Base-by-base conservation (phyloP, 495 filamentous ascomycete species). In the Jackrogersella multiformis region DNA sequence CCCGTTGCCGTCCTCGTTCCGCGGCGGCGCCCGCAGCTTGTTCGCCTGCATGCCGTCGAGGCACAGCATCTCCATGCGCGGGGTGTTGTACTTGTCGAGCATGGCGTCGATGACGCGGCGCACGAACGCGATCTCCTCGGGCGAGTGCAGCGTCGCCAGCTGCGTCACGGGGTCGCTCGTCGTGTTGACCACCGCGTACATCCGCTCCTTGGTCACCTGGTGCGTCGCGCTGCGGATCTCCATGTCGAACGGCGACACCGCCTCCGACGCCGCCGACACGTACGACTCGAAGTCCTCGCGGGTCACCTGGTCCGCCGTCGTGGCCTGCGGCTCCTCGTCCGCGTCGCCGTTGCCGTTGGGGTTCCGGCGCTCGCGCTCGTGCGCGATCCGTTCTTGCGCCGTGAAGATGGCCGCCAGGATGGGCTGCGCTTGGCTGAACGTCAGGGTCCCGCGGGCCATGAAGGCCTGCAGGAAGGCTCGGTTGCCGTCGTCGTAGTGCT, bases 401-500 rank as follows among this genome's bases (percentile, higher is more conserved):
- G 82, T 86, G 60, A 90, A 80, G 54, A 99, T 95, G 13, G 86
- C 86, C 1, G 93, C 92, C 1, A 98, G 80, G 9, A 97, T 75
- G 0, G 86, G 86, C 61, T 89, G 85, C 4, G 88, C 87, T 58
- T 96, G 88, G 30, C 84, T 77, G 65, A 91, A 88, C 5, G 90
- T 97, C 74, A 97, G 79, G 20, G 86, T 85, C 6, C 89, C 88
- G 15, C 88, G 87, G 2, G 90, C 87, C 74, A 97, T 86, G 72
- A 99, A 90, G 63, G 90, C 91, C 80, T 99, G 95, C 0, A 97
- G 79, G 72, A 99, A 97, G n/a, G 94, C 93, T 44, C 92, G 90
- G 75, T 97, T 91, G 69, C 83, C 82, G 72, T 97, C 85, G 74
- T 74, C 67, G 61, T 79, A 81, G 18, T 66, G 56, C 18, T 34